Evolutionary conservation across 2,329 filamentous ascomycete species (phyloP).

Genomic region (Beauveria medogensis): DNA sequence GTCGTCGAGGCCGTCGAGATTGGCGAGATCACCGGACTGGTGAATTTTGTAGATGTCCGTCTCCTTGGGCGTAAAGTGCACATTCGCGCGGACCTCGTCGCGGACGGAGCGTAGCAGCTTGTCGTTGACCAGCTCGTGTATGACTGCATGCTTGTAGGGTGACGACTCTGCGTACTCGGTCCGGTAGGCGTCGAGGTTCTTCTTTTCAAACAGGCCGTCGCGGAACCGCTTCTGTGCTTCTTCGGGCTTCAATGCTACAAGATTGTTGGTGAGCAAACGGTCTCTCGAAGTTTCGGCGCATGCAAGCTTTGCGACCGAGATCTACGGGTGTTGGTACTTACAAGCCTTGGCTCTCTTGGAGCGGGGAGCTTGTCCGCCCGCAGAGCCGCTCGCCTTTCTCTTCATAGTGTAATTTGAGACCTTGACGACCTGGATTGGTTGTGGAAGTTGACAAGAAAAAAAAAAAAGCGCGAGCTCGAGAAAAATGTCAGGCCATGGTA

Average conservation of each 20-base stretch:
- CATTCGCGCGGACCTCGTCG: constrained; percentile 78
- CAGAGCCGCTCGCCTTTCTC: constrained; percentile 7
- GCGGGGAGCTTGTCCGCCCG: background rate
- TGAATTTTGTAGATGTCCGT: constrained; percentile 99
- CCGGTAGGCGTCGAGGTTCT: constrained; percentile 51
- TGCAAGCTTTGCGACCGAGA: background rate
- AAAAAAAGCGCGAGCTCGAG: background rate
- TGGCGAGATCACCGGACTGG: constrained; percentile 94
- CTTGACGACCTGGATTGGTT: background rate
- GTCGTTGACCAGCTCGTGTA: constrained; percentile 71
- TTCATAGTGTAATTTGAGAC: constrained; percentile 2
- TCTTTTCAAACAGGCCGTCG: constrained; percentile 54
- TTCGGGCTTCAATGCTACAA: constrained; percentile 36
- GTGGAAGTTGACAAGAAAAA: background rate
- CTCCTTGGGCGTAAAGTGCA: constrained; percentile 95
- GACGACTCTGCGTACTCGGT: constrained; percentile 53
- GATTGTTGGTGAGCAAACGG: background rate
- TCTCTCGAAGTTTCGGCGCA: background rate
- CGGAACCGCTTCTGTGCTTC: constrained; percentile 54
- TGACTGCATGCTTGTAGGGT: constrained; percentile 89
- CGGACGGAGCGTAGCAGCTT: constrained; percentile 78
- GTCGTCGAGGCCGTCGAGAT: constrained; percentile 88
- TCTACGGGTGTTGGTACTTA: background rate
- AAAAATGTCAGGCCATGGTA: constrained; percentile 9
- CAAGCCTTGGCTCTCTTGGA: constrained; percentile 5